Evolutionary conservation across 805 yeast species (phyloP).

Genomic region (Lipomyces spencermartinsiae): DNA sequence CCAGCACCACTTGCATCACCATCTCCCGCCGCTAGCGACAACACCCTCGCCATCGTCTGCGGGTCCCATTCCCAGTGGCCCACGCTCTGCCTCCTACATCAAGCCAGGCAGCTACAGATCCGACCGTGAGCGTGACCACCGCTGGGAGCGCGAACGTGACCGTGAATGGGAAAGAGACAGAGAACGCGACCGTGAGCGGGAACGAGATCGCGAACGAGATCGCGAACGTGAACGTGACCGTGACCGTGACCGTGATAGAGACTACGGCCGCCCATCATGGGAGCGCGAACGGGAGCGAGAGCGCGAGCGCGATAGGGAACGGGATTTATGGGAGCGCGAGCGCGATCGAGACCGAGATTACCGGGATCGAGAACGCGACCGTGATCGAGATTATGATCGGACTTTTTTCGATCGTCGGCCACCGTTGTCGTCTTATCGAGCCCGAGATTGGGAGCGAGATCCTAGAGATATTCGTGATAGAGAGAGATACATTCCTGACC

Average conservation of each 20-base stretch:
- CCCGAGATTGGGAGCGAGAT: conserved; percentile 22
- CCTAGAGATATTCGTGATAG: conserved; percentile 7
- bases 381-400: conserved; percentile 17
- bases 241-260: conserved; percentile 21
- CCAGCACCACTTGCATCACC: background rate
- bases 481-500: conserved; percentile 25
- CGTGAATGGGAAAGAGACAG: conserved; percentile 27
- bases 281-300: conserved; percentile 23
- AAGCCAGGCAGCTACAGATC: background rate
- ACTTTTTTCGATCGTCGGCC: conserved; percentile 18
- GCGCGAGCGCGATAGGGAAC: conserved; percentile 13
- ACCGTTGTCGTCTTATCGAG: background rate
- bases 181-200: conserved; percentile 18
- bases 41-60: background rate
- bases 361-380: conserved; percentile 29
- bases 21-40: conserved; percentile 1
- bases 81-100: conserved; percentile 7
- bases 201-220: conserved; percentile 20
- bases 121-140: conserved; percentile 17
- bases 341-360: conserved; percentile 21
- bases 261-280: conserved; percentile 17
- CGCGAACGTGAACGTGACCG: conserved; percentile 27
- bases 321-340: conserved; percentile 18
- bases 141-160: conserved; percentile 16
- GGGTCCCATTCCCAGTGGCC: conserved; percentile 18